Evolutionary conservation across 176 grass and related monocot genomes (phyloP), one percentile per base, ranked within the genome.

Genomic region (Saccharum officinarum): DNA sequence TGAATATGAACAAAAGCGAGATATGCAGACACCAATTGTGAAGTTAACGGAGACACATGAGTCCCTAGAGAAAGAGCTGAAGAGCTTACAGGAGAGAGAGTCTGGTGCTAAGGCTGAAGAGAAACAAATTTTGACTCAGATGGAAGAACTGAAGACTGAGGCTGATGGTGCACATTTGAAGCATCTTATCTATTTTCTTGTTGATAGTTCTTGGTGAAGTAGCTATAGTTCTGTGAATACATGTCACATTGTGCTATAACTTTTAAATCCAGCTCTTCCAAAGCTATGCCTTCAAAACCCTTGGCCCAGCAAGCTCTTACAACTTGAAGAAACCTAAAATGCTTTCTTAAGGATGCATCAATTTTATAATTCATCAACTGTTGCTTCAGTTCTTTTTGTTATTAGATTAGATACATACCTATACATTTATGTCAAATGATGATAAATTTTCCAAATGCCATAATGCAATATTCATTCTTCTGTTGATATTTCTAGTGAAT

Each of bases 1-100:
- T 73, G 91, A 98, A 84, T 98, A 98, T 90, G 96, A 98, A 85
- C 92, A 95, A 86, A 95, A 95, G 84, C 82, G 91, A 88, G 96
- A 98, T 83, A 89, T 89, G 91, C 84, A 95, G 11, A 54, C 93
- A 69, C 91, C 96, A 13, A 94, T 98, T 87, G 31, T 67, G 22
- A 95, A 98, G 73, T 77, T 95, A 88, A 75, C 76, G 28, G 83
- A 92, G 59, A 92, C 85, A 69, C 80, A 50, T 40, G 91, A 92
- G 67, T 87, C 91, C 28, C 82, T 98, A 78, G 91, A 92, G 75
- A 93, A 95, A 88, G 93, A 98, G 23, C 86, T 98, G 63, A 93
- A 92, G 78, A 60, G 78, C 67, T 87, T 90, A 74, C 88, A 90
- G 82, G 87, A 92, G 75, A 98, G 83, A 81, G 96, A 98, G 33